phyloP scores from a whole-genome alignment of 352 stramenopile species.

The Pythium grandisporangium region DNA sequence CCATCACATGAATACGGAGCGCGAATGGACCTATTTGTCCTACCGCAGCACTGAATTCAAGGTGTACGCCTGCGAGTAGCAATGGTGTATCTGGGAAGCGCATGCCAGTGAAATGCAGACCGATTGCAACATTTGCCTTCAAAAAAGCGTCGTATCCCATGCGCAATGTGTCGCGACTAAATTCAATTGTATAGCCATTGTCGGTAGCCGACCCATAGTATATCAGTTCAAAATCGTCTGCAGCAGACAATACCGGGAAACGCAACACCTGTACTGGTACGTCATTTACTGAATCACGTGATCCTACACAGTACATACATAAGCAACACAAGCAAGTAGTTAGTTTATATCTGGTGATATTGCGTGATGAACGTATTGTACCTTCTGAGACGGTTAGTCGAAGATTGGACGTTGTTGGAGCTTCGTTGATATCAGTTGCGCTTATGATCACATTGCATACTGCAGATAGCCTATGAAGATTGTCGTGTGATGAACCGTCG shows the following conservation, averaged over 20 bases:
- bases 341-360: no score
- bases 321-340: no score
- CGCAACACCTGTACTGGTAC: constrained; percentile 8
- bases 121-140: constrained; percentile 12
- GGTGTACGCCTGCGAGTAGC: constrained; percentile 12
- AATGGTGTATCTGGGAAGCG: constrained; percentile 17
- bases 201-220: constrained; percentile 7
- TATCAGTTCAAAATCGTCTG: constrained; percentile 11
- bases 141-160: constrained; percentile 21
- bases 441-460: constrained; percentile 11
- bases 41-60: constrained; percentile 30
- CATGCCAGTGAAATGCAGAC: constrained; percentile 11
- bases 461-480: constrained; percentile 1
- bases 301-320: no score
- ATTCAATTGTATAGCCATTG: constrained; percentile 5
- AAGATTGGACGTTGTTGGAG: constrained; percentile 9
- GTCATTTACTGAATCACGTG: no score
- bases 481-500: constrained; percentile 17
- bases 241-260: constrained; percentile 6
- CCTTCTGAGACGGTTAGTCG: constrained; percentile 9
- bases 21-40: constrained; percentile 29
- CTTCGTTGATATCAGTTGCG: constrained; percentile 14
- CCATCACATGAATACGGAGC: constrained; percentile 24
- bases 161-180: constrained; percentile 9
- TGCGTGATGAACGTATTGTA: neutral